A percentile compares a stretch with the other conserved stretches of the same genome.
Conservation (phyloP, 345 rosid genomes). For the Euphorbia lathyris region DNA sequence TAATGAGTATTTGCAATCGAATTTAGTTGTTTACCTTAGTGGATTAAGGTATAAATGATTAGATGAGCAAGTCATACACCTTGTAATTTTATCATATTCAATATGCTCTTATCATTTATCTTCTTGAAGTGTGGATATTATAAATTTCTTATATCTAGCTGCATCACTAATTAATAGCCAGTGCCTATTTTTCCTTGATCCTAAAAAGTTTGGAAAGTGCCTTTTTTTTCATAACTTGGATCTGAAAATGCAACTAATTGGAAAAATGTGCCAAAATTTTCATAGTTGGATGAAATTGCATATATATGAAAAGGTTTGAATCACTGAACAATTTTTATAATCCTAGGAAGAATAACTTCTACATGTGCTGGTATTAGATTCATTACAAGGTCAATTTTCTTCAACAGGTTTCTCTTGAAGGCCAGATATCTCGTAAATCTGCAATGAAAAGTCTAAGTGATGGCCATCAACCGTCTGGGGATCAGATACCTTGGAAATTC, state of each 20-base stretch:
- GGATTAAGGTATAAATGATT: too few species aligned
- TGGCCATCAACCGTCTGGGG: constrained; percentile 91
- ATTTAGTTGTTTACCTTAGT: too few species aligned
- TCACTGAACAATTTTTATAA: neutral
- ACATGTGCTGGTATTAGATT: neutral
- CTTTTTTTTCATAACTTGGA: neutral
- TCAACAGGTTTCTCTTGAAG: constrained; percentile 80
- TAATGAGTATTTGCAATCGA: too few species aligned
- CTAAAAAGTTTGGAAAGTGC: neutral
- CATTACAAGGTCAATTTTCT: neutral
- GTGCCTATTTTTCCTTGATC: too few species aligned
- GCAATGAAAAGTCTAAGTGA: constrained; percentile 63
- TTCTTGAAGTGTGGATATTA: neutral
- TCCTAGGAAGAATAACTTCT: neutral
- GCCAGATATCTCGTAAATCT: constrained; percentile 84
- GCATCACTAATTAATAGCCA: neutral
- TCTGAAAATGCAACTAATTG: neutral
- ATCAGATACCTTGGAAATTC: constrained; percentile 98
- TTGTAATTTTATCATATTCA: too few species aligned
- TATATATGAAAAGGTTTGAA: neutral
- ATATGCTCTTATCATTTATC: neutral
- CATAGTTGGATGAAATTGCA: neutral
- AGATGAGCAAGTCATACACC: too few species aligned
- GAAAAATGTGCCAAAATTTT: neutral
- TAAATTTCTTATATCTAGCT: too few species aligned